Base-by-base conservation (phyloP, 495 filamentous ascomycete genomes). In the Penicillium lividum region DNA sequence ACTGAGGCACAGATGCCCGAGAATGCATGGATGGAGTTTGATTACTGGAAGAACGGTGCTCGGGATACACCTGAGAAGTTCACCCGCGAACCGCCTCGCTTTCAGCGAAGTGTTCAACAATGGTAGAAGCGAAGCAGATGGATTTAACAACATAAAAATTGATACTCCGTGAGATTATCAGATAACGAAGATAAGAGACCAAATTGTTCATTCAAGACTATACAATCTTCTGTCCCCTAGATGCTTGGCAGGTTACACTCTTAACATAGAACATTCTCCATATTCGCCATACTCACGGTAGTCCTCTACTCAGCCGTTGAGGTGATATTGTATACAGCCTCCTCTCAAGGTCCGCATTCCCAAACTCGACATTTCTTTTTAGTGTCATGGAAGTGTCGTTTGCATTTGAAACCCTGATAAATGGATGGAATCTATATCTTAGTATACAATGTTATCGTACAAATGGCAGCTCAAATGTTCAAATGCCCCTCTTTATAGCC, bases 11-110 rank as follows among this genome's bases (percentile, higher is more conserved):
- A 87, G 76, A 87, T 87, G 84, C 77, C 77, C 1, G 84, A 87
- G 65, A 82, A 85, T 70, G 82, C 77, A 5, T 87, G 84, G 84
- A 87, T 87, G 75, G 83, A 86, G 75, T 87, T 83, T 68, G 83
- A 86, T 70, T 87, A 87, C 48, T 87, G 84, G 84, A 84, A 86
- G 57, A 75, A 80, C 28, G 84, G 84, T 5, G 84, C 84, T 7
- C 74, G 72, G 47, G 83, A 86, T 42, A 71, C 78, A 22, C 82
- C 82, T 30, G 71, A 80, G 67, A 80, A 76, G 69, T 87, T 85
- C 60, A 77, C 68, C 9, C 77, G 78, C 40, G 68, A 77, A 13
- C 77, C 80, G 34, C 79, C 78, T 4, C 72, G 79, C 52, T 83
- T 84, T 49, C 65, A 81, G 63, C 71, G 82, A 40, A 71, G 70